Evolutionary conservation across 2,329 filamentous ascomycete species (phyloP).

Genomic region (Fusarium denticulatum): DNA sequence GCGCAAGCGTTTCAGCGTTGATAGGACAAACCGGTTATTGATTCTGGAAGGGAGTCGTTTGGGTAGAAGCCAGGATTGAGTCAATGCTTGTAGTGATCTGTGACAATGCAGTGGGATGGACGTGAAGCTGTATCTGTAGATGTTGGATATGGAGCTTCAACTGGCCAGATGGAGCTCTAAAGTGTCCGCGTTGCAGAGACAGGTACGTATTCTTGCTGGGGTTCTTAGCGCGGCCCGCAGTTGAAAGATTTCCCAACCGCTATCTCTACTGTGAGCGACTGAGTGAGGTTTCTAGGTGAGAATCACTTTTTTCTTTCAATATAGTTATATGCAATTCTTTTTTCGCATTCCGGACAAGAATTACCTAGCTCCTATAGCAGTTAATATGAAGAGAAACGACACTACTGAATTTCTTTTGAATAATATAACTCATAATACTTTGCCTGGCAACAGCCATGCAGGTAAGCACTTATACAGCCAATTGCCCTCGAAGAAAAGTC

Average conservation of each 20-base stretch:
- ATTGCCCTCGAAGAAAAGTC: constrained; percentile 29
- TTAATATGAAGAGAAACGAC: not conserved
- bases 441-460: not conserved
- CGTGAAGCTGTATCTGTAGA: constrained; percentile 16
- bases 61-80: not conserved
- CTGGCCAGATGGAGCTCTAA: constrained; percentile 46
- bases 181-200: not conserved
- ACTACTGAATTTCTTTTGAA: not conserved
- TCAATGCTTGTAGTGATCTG: not conserved
- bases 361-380: not conserved
- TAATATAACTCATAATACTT: not conserved
- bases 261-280: constrained; percentile 1
- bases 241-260: constrained; percentile 15
- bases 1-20: not conserved
- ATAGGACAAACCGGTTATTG: constrained; percentile 1
- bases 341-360: not conserved
- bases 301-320: not conserved
- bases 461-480: not conserved
- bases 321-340: not conserved
- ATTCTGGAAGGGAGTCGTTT: not conserved
- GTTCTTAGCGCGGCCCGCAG: constrained; percentile 18
- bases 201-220: constrained; percentile 37
- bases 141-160: constrained; percentile 36
- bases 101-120: not conserved
- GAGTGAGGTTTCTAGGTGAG: not conserved